Percentiles rank a stretch among this genome's conserved stretches.
Evolutionary conservation across 2,329 filamentous ascomycete species (phyloP).

Genomic region (Ceratocystiopsis sp.): DNA sequence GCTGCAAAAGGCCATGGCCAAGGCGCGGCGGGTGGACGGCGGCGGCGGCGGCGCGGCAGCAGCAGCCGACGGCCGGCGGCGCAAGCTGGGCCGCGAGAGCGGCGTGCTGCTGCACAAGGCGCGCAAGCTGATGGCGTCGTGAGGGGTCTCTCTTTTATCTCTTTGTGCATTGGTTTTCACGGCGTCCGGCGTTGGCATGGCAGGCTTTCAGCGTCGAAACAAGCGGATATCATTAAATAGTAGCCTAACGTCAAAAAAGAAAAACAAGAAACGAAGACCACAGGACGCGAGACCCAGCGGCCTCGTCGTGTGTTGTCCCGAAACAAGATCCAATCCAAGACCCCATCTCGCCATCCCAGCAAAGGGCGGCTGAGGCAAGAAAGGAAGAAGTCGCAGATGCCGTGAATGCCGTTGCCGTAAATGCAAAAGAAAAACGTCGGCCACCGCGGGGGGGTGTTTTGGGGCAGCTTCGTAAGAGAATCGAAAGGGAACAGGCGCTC

Average conservation of each 20-base stretch:
- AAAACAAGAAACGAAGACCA: not conserved
- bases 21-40: constrained; percentile 44
- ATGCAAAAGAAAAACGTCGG: not conserved
- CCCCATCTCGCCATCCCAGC: no score
- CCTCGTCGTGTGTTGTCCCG: no score
- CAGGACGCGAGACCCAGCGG: no score
- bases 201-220: constrained; percentile 1
- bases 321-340: no score
- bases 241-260: constrained; percentile 11
- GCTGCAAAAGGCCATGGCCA: constrained; percentile 43
- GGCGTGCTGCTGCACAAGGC: constrained; percentile 61
- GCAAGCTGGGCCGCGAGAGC: constrained; percentile 70
- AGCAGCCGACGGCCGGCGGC: constrained; percentile 23
- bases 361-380: not conserved
- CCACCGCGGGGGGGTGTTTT: no score
- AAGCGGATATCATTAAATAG: constrained; percentile 17
- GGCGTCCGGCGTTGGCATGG: no score
- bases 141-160: not conserved
- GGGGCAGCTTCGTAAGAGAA: not conserved
- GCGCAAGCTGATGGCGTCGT: constrained; percentile 45
- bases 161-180: not conserved
- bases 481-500: not conserved
- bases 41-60: constrained; percentile 35
- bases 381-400: no score
- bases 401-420: no score